Conservation (phyloP, 306 rosid genomes). For the Trifolium subterraneum region DNA sequence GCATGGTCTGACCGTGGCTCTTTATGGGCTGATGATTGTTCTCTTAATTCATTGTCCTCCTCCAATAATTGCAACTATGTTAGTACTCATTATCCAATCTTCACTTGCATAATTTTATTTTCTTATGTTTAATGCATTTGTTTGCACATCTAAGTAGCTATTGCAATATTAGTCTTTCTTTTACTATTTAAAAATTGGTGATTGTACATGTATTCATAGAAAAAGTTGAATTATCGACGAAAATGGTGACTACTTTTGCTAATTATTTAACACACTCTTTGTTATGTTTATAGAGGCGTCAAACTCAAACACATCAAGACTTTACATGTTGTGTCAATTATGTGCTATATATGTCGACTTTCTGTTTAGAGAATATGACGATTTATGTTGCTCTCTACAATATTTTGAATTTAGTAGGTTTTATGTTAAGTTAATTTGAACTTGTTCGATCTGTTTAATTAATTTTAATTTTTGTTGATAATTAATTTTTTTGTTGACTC, state of each 20-base stretch:
- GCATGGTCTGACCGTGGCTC: conserved; percentile 88
- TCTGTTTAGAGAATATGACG: neutral
- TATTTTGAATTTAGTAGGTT: neutral
- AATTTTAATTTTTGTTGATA: neutral
- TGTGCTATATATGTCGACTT: too few relatives aligned
- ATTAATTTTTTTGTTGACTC: neutral
- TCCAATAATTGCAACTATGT: conserved; percentile 57
- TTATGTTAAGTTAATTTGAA: neutral
- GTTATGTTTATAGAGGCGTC: neutral
- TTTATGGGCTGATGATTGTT: conserved; percentile 64
- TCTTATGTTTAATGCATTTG: neutral
- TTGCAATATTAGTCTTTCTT: conserved; percentile 1
- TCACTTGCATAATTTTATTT: neutral
- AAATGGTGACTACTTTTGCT: neutral
- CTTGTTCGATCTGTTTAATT: neutral
- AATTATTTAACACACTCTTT: neutral
- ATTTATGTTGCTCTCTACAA: neutral
- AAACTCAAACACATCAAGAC: neutral
- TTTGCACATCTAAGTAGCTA: neutral
- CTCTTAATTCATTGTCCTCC: conserved; percentile 49
- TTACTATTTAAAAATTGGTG: neutral
- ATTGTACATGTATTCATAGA: too few relatives aligned
- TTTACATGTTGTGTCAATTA: too few relatives aligned
- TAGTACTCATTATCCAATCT: conserved; percentile 42
- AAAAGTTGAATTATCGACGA: neutral